Evolutionary conservation across 208 protist genomes (phyloP), one percentile per base, ranked within the genome.

Genomic region (Crithidia expoeki): DNA sequence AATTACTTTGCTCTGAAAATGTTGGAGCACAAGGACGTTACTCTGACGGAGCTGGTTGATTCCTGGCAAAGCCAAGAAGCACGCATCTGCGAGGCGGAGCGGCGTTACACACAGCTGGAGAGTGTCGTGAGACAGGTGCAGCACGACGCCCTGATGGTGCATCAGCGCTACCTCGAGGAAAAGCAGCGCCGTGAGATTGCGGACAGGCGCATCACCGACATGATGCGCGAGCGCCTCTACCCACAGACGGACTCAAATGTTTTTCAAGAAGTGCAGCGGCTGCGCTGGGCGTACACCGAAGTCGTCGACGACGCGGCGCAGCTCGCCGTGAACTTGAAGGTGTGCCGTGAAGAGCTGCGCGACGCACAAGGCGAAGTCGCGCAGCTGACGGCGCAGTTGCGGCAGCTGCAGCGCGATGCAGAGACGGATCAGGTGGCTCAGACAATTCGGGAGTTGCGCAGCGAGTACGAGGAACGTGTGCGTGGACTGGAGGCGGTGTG

Each of bases 41-140:
- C 91, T 1, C 66, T 96, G 27, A 92, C 86, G 7, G 91, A 96
- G 42, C 75, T 96, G 0, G 83, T 96, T 10, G 81, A 94, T 50
- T 69, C 76, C 5, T 96, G 91, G 88, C 59, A 78, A 36, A 34
- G 52, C 17, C 88, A 96, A 64, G 86, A 89, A 61, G 47, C 40
- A n/a, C 79, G 85, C 53, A 75, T 93, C 47, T 33, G 50, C 2
- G 60, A 49, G 4, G 68, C 75, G 9, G 81, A 95, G 69, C 57
- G 40, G n/a, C 74, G 75, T 1, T 85, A 81, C 34, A 32, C 44
- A 6, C 78, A 65, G 10, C 38, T 93, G 21, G 50, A 90, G 71
- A 47, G 32, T 7, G 58, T 78, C 0, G 74, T 84, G 27, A 58
- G 65, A 47, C 65, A 72, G n/a, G 52, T 93, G 34, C 80, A 84